phyloP scores from a whole-genome alignment of 1,284 basidiomycete genomes.

The Irpex lacteus region DNA sequence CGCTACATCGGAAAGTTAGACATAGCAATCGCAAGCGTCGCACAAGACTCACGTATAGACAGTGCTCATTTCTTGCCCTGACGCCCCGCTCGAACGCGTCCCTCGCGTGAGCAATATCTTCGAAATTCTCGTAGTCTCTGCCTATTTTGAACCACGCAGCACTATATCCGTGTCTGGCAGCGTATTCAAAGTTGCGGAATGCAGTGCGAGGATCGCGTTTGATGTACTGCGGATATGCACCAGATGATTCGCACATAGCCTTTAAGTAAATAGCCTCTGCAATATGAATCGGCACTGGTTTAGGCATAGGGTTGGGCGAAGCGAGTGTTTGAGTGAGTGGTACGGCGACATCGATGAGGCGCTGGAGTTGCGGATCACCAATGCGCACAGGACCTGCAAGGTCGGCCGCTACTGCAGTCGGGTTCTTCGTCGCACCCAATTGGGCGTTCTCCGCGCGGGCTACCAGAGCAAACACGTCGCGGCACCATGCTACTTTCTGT shows the following conservation, averaged over 20 bases:
- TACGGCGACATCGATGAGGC: conserved; percentile 66
- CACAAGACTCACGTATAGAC: conserved; percentile 65
- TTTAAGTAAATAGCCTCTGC: conserved; percentile 77
- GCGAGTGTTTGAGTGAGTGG: conserved; percentile 59
- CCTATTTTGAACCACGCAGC: conserved; percentile 89
- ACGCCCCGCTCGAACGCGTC: conserved; percentile 85
- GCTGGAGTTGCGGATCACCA: conserved; percentile 58
- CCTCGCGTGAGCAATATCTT: conserved; percentile 65
- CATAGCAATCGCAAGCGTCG: not conserved
- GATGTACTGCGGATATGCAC: conserved; percentile 59
- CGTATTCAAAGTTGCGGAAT: conserved; percentile 85
- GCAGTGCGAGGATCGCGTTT: conserved; percentile 52
- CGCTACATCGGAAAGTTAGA: conserved; percentile 44
- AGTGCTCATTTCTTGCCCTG: conserved; percentile 68
- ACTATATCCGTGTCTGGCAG: conserved; percentile 71
- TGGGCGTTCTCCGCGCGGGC: conserved; percentile 51
- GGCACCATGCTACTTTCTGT: conserved; percentile 70
- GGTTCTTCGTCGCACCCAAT: conserved; percentile 22
- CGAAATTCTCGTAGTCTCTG: conserved; percentile 87
- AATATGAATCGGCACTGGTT: conserved; percentile 44
- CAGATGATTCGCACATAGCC: conserved; percentile 69
- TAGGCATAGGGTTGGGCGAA: conserved; percentile 21
- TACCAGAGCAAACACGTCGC: conserved; percentile 78
- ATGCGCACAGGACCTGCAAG: conserved; percentile 51
- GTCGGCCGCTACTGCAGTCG: conserved; percentile 39